Conservation (phyloP, 495 filamentous ascomycete genomes). For the Aspergillus steynii region DNA sequence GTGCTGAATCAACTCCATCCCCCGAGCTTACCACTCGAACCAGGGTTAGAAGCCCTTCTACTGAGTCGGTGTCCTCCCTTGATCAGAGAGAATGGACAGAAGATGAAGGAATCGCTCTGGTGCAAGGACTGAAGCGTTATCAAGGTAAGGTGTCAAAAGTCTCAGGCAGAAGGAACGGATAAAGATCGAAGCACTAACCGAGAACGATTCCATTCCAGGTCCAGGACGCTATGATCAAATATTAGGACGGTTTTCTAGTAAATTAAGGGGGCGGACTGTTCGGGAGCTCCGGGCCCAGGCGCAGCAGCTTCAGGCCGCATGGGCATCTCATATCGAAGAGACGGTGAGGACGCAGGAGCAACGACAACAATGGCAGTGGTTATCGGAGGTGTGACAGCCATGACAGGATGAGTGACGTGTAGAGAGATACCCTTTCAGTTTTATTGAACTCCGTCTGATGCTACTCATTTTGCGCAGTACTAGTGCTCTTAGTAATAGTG, state of each 20-base stretch:
- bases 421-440: constrained; percentile 1
- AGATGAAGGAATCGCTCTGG: constrained; percentile 17
- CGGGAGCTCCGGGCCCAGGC: constrained; percentile 18
- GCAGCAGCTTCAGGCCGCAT: constrained; percentile 2
- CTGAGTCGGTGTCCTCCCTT: not conserved
- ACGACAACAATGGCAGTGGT: constrained; percentile 26
- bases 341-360: constrained; percentile 14
- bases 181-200: not conserved
- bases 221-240: constrained; percentile 22
- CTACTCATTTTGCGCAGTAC: too few relatives aligned
- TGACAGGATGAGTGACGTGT: not conserved
- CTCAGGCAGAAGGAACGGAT: not conserved
- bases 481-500: too few relatives aligned
- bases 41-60: too few relatives aligned
- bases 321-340: not conserved
- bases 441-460: not conserved
- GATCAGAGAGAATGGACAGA: constrained; percentile 17
- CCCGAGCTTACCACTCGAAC: too few relatives aligned
- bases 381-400: constrained; percentile 15
- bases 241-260: constrained; percentile 10
- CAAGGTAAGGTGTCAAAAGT: constrained; percentile 18
- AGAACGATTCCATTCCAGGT: constrained; percentile 8
- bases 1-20: too few relatives aligned
- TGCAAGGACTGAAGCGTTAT: constrained; percentile 20
- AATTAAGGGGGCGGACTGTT: constrained; percentile 15